Percentiles rank a stretch among this genome's conserved stretches.
Evolutionary conservation across 208 protist genomes (phyloP).

Genomic region (Acanthamoeba divionensis): DNA sequence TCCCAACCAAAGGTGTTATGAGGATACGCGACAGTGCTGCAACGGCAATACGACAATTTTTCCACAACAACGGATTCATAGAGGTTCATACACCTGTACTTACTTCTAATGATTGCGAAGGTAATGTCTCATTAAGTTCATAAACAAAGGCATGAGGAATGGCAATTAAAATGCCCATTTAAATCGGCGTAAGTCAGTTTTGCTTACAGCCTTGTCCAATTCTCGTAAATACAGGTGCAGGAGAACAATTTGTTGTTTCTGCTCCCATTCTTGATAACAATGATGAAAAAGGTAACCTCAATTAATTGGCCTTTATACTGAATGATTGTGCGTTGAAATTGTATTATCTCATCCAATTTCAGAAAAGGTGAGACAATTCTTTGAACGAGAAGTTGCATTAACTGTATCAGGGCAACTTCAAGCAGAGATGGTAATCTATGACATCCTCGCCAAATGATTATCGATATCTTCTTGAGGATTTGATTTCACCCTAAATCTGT

Average conservation of each 20-base stretch:
- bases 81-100: slow-evolving; percentile 84
- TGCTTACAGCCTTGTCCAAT: slow-evolving; percentile 55
- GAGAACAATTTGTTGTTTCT: slow-evolving; percentile 27
- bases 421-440: slow-evolving; percentile 68
- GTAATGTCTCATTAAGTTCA: slow-evolving; percentile 82
- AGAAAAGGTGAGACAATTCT: slow-evolving; percentile 10
- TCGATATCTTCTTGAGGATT: too few relatives aligned
- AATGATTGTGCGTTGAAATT: too few relatives aligned
- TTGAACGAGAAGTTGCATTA: not conserved
- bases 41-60: slow-evolving; percentile 63
- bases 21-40: slow-evolving; percentile 74
- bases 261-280: not conserved
- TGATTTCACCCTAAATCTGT: too few relatives aligned
- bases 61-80: slow-evolving; percentile 75
- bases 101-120: slow-evolving; percentile 86
- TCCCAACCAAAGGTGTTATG: slow-evolving; percentile 62
- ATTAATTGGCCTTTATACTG: too few relatives aligned
- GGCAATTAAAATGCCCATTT: slow-evolving; percentile 65
- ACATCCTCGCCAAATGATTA: too few relatives aligned
- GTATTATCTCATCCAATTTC: not conserved
- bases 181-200: too few relatives aligned
- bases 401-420: slow-evolving; percentile 73
- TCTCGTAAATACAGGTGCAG: slow-evolving; percentile 34
- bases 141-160: not conserved
- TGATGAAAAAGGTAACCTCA: too few relatives aligned